Evolutionary conservation across 1,284 basidiomycete genomes (phyloP).

Genomic region (Flammula alnicola): DNA sequence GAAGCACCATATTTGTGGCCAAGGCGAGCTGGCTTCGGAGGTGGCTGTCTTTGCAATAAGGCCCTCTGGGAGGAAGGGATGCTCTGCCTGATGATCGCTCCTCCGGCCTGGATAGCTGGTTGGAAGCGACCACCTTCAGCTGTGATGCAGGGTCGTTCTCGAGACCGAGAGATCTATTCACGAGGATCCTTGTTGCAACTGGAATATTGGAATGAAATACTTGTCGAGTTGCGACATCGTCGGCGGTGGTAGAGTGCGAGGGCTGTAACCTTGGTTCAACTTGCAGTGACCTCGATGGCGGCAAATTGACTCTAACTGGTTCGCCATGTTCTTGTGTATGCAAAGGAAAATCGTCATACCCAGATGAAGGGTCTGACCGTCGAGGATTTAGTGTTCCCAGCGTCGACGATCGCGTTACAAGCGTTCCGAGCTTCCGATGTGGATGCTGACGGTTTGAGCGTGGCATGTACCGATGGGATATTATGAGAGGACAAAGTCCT

Average conservation of each 20-base stretch:
- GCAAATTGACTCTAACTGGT: conserved; percentile 10
- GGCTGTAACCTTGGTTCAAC: background rate
- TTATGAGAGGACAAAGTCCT: conserved; percentile 2
- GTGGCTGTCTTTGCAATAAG: background rate
- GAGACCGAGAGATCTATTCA: conserved; percentile 1
- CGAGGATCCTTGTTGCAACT: conserved; percentile 4
- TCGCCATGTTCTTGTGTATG: conserved; percentile 3
- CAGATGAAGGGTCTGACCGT: conserved; percentile 2
- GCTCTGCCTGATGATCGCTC: no score
- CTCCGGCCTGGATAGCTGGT: no score
- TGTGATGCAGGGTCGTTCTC: background rate
- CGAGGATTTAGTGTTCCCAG: background rate
- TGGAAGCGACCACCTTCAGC: no score
- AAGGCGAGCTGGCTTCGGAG: background rate
- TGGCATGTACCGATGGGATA: background rate
- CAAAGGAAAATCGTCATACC: conserved; percentile 9
- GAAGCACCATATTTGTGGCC: background rate
- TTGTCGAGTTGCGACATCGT: background rate
- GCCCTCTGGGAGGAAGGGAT: background rate
- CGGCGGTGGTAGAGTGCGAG: background rate
- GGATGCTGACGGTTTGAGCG: background rate
- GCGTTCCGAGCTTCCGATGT: background rate
- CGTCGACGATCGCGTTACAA: background rate
- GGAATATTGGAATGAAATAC: conserved; percentile 12
- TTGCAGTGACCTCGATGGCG: background rate